Base-by-base conservation (phyloP, 1,284 basidiomycete genomes). In the Fomitopsis palustris region DNA sequence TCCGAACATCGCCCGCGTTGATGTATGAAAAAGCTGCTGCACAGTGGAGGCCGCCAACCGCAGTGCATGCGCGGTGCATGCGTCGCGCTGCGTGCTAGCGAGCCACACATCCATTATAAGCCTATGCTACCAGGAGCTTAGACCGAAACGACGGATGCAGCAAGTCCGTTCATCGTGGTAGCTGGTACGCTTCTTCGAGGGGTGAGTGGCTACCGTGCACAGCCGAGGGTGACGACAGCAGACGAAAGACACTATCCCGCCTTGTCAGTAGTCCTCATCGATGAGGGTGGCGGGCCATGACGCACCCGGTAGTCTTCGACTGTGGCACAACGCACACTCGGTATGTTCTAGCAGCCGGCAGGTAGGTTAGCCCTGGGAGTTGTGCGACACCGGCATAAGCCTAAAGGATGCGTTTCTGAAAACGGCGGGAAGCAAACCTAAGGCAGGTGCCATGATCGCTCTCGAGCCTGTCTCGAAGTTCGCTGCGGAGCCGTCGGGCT, bases 401-500 rank as follows among this genome's bases (percentile, higher is more conserved):
- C 31, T 35, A 21, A 37, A 21, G 19, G 5, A 37, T 38, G 56
- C 27, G 33, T 25, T 41, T 57, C 49, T 33, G 56, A 41, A 35
- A 51, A 35, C 27, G 55, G 23, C 61, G 35, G 19, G 37, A 38
- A 53, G 69, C 69, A 56, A 65, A 86, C 88, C 83, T 64, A 88
- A 79, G 61, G 82, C 81, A 47, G 88, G 87, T 49, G 83, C 74
- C 79, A 90, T 81, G 53, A 88, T 70, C 17, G 82, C 86, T 64
- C 74, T 82, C 29, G 79, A 78, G 27, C 84, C 86, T 45, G 81
- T 81, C 60, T 88, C 84, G 62, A 86, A 89, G 53, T 74, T 87
- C 54, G 84, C 86, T 29, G 78, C 65, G 21, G 82, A 75, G 49
- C 88, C 89, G 66, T 89, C 84, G 6, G 76, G 71, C 56, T 82